Conservation (phyloP, 2,329 filamentous ascomycete genomes). For the Exophiala sp. region DNA sequence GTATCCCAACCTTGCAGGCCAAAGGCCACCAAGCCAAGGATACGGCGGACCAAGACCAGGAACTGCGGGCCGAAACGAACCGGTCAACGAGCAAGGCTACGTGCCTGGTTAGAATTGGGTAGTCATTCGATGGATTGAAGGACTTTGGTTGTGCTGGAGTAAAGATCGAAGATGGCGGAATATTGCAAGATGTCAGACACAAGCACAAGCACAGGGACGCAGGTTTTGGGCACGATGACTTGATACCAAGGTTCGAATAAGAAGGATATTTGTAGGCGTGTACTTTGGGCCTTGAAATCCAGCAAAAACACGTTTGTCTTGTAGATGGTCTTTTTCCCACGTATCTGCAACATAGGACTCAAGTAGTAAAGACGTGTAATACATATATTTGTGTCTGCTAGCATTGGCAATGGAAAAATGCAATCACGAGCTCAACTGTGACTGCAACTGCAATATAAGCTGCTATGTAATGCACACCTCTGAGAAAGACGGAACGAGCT, state of each 20-base stretch:
- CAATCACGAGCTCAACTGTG: too few species aligned
- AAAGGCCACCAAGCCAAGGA: constrained; percentile 28
- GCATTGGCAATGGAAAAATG: too few species aligned
- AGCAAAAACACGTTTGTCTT: background rate
- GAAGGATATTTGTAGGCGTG: background rate
- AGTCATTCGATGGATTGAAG: background rate
- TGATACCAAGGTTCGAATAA: constrained; percentile 5
- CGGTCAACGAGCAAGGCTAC: constrained; percentile 27
- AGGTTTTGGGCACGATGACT: background rate
- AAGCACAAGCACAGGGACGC: too few species aligned
- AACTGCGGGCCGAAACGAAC: constrained; percentile 23
- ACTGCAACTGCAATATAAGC: too few species aligned
- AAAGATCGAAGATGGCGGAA: background rate
- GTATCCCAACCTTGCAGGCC: constrained; percentile 25
- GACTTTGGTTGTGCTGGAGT: background rate
- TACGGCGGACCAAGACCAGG: constrained; percentile 26
- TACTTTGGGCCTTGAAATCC: background rate
- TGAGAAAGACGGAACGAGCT: too few species aligned
- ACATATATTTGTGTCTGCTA: too few species aligned
- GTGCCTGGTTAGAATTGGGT: constrained; percentile 21
- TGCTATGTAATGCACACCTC: too few species aligned
- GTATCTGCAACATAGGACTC: too few species aligned
- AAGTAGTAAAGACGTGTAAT: too few species aligned
- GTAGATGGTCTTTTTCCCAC: too few species aligned
- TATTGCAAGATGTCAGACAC: background rate